Base-by-base conservation (phyloP, 495 filamentous ascomycete genomes). In the Achaetomiella virescens region DNA sequence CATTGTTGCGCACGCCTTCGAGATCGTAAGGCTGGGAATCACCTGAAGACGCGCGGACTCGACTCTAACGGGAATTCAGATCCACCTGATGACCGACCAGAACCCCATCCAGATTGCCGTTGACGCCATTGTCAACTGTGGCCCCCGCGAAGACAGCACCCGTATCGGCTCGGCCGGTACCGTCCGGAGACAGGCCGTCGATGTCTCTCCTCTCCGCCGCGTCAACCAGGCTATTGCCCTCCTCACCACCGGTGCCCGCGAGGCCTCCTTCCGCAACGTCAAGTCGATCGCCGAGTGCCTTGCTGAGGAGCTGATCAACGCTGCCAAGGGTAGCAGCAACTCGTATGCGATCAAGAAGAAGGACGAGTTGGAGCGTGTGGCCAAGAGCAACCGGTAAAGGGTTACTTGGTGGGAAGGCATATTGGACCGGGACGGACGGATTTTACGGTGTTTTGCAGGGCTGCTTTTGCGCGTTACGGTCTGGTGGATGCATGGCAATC, bases 331-430 rank as follows among this genome's bases (percentile, higher is more conserved):
- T 65, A 91, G 87, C 85, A 92, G 88, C 78, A 99, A 99, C 89
- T 95, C 89, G 61, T 99, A 97, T 73, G 93, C 93, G 61, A 99
- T 99, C 83, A 99, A 99, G 89, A 99, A 99, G 90, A 99, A 99
- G 91, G 93, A 99, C 76, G 95, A 99, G 86, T 76, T 99, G 79
- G 93, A 98, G 86, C 93, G 93, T 87, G 93, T 98, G 72, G 93
- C 93, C 77, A 98, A 98, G 90, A 89, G 84, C 80, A 98, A 98
- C 85, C 89, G 93, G 86, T 98, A 97, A 76, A 74, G 52, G 64
- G 57, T 64, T 52, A 48, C 60, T 61, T 67, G 66, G 68, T 65
- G 67, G 62, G 58, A 50, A 43, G 57, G 61, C 71, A 74, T 70
- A 65, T 46, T 61, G 63, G 57, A 52, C 43, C 54, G 63, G 60